Conservation (phyloP, 1,284 basidiomycete species). For the Prillingera fragicola region DNA sequence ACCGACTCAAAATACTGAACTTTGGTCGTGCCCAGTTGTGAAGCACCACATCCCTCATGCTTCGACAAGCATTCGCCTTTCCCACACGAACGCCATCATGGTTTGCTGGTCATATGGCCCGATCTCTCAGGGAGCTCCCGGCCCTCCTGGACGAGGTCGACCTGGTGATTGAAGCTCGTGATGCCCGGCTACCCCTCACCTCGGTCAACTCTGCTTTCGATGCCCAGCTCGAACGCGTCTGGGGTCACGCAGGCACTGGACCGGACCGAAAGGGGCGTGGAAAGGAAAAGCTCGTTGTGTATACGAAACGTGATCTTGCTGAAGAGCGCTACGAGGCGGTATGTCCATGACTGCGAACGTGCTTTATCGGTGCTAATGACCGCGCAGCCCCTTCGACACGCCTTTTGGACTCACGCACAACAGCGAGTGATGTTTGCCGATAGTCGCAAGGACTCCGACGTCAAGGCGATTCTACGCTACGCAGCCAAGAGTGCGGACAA, state of each 20-base stretch:
- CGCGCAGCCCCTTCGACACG: slow-evolving; percentile 49
- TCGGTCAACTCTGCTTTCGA: slow-evolving; percentile 88
- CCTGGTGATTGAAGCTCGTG: slow-evolving; percentile 89
- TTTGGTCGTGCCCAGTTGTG: too few relatives aligned
- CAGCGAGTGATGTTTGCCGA: slow-evolving; percentile 54
- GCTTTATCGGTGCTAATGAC: neutral
- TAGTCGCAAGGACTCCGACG: slow-evolving; percentile 49
- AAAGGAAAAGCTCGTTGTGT: slow-evolving; percentile 77
- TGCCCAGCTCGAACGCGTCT: slow-evolving; percentile 49
- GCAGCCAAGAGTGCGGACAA: slow-evolving; percentile 31
- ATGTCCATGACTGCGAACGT: slow-evolving; percentile 26
- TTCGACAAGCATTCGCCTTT: slow-evolving; percentile 46
- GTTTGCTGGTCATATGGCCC: slow-evolving; percentile 96
- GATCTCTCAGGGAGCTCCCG: slow-evolving; percentile 73
- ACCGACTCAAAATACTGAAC: too few relatives aligned
- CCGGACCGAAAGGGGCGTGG: slow-evolving; percentile 19
- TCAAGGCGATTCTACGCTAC: slow-evolving; percentile 48
- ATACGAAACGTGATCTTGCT: slow-evolving; percentile 90
- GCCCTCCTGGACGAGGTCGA: slow-evolving; percentile 72
- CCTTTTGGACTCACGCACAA: slow-evolving; percentile 48
- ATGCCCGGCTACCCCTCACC: slow-evolving; percentile 86
- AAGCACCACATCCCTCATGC: slow-evolving; percentile 38
- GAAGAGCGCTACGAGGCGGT: slow-evolving; percentile 79
- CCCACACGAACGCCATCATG: slow-evolving; percentile 68
- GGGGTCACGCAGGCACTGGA: slow-evolving; percentile 38